A percentile compares a stretch with the other conserved stretches of the same genome.
phyloP scores from a whole-genome alignment of 352 stramenopile species.

The Globisporangium sylvaticum region DNA sequence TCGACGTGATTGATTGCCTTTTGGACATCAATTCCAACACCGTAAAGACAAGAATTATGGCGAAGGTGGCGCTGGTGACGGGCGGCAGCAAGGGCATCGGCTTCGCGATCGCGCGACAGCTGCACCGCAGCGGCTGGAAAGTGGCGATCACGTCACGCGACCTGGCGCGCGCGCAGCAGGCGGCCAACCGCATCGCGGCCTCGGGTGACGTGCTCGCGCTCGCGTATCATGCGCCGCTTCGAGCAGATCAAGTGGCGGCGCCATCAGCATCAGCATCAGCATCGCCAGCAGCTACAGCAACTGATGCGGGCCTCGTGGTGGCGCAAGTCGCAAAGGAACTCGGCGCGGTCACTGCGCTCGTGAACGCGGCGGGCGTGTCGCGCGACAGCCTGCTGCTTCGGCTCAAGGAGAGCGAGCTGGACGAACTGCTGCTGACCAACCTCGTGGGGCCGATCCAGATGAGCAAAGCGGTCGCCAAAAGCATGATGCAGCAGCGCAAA shows the following conservation, averaged over 20 bases:
- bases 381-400: slow-evolving; percentile 71
- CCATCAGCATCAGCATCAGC: background rate
- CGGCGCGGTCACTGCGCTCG: slow-evolving; percentile 48
- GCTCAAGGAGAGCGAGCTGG: slow-evolving; percentile 53
- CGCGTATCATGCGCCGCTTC: slow-evolving; percentile 50
- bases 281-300: background rate
- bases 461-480: slow-evolving; percentile 67
- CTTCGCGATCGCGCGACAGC: slow-evolving; percentile 62
- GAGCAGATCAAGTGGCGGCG: background rate
- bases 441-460: slow-evolving; percentile 69
- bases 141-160: slow-evolving; percentile 72
- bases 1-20: no score
- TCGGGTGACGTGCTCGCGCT: slow-evolving; percentile 38
- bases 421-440: slow-evolving; percentile 72
- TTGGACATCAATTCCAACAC: no score
- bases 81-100: slow-evolving; percentile 79
- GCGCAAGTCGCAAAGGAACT: slow-evolving; percentile 34
- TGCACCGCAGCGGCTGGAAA: slow-evolving; percentile 57
- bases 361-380: slow-evolving; percentile 72
- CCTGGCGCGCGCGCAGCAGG: slow-evolving; percentile 45
- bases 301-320: slow-evolving; percentile 33
- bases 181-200: slow-evolving; percentile 37
- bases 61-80: slow-evolving; percentile 57
- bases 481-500: slow-evolving; percentile 70
- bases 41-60: background rate